Conservation (phyloP, 1,284 basidiomycete genomes). For the Cryptococcus neoformans region DNA sequence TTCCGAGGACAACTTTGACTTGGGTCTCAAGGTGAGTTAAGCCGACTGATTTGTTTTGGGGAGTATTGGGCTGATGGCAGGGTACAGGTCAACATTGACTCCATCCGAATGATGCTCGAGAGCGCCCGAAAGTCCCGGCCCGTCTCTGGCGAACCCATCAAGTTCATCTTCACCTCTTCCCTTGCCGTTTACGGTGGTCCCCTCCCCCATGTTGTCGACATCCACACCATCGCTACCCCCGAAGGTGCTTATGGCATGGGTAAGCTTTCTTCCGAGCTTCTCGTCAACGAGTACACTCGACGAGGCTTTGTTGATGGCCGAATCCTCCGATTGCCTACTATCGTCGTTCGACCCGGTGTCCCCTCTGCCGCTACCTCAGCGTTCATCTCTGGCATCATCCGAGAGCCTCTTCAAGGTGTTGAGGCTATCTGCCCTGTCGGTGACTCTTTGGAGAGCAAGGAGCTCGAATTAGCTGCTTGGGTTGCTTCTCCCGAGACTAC, state of each 20-base stretch:
- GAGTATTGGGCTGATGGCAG: neutral
- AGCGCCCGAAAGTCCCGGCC: slow-evolving; percentile 49
- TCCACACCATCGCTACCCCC: slow-evolving; percentile 58
- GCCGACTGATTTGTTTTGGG: neutral
- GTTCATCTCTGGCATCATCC: slow-evolving; percentile 62
- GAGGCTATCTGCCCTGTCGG: slow-evolving; percentile 58
- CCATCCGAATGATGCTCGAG: slow-evolving; percentile 57
- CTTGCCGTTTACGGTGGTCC: slow-evolving; percentile 65
- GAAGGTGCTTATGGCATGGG: slow-evolving; percentile 61
- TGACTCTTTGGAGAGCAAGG: slow-evolving; percentile 38
- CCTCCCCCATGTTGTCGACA: slow-evolving; percentile 55
- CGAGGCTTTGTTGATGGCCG: slow-evolving; percentile 61
- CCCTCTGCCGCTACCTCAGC: slow-evolving; percentile 60
- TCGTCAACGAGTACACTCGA: slow-evolving; percentile 62
- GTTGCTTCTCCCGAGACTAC: slow-evolving; percentile 58
- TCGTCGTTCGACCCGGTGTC: slow-evolving; percentile 58
- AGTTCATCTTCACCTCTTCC: slow-evolving; percentile 63
- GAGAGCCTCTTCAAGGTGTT: slow-evolving; percentile 60
- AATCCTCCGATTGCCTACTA: slow-evolving; percentile 61
- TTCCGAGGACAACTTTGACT: slow-evolving; percentile 60
- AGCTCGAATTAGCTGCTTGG: slow-evolving; percentile 55
- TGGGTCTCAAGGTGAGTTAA: slow-evolving; percentile 53
- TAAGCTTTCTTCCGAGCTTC: slow-evolving; percentile 59
- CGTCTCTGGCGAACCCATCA: slow-evolving; percentile 41
- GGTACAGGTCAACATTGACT: slow-evolving; percentile 59